Conservation (phyloP, 345 rosid species). For the Viola odorata region DNA sequence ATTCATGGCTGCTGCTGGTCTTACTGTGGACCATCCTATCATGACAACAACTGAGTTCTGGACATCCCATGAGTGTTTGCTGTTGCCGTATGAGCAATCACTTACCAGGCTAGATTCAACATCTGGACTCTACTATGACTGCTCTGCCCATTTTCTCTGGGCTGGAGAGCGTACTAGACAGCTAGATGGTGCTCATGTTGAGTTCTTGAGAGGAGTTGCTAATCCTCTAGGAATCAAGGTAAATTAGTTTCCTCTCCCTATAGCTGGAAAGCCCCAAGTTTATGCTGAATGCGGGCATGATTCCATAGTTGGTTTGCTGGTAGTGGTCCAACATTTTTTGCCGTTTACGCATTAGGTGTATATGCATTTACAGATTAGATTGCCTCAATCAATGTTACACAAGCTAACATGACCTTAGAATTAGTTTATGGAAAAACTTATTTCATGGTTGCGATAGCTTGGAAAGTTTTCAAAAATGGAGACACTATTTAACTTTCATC, state of each 20-base stretch:
- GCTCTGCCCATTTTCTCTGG: conserved; percentile 31
- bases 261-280: too few species aligned
- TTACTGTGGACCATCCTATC: conserved; percentile 28
- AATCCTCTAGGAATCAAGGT: conserved; percentile 32
- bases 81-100: conserved; percentile 29
- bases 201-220: conserved; percentile 25
- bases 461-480: too few species aligned
- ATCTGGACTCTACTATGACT: conserved; percentile 29
- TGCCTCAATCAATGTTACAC: too few species aligned
- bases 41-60: conserved; percentile 27
- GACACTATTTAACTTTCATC: too few species aligned
- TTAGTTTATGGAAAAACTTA: too few species aligned
- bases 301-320: too few species aligned
- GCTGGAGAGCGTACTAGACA: conserved; percentile 28
- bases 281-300: too few species aligned
- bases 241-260: background rate
- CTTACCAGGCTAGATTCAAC: conserved; percentile 30
- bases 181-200: conserved; percentile 30
- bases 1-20: conserved; percentile 29
- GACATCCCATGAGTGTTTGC: conserved; percentile 32
- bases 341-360: background rate
- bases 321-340: background rate
- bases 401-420: too few species aligned
- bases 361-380: too few species aligned
- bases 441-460: too few species aligned